Evolutionary conservation across 2,329 filamentous ascomycete genomes (phyloP).

Genomic region (Huntiella abstrusa): DNA sequence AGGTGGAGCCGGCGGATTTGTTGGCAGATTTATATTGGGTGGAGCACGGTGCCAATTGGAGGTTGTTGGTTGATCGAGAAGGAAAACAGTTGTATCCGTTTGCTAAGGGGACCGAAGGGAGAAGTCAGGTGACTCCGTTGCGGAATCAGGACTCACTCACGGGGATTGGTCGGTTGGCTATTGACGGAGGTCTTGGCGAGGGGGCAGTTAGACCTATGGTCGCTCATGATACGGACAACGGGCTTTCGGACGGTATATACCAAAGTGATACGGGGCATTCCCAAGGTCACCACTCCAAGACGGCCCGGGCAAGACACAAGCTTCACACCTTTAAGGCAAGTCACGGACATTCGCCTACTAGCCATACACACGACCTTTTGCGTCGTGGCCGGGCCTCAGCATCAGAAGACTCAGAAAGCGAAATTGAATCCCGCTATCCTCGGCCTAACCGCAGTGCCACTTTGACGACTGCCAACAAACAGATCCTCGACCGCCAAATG

Average conservation of each 20-base stretch:
- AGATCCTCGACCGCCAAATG: slow-evolving; percentile 43
- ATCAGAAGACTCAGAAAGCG: slow-evolving; percentile 40
- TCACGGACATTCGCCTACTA: slow-evolving; percentile 32
- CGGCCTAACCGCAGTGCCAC: slow-evolving; percentile 26
- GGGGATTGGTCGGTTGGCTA: neutral
- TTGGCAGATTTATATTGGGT: slow-evolving; percentile 84
- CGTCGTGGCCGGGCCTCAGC: slow-evolving; percentile 30
- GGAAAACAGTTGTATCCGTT: slow-evolving; percentile 50
- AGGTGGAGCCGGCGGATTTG: slow-evolving; percentile 63
- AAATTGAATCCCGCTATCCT: slow-evolving; percentile 25
- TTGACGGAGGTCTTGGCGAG: neutral
- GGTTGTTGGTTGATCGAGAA: slow-evolving; percentile 59
- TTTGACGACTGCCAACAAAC: slow-evolving; percentile 27
- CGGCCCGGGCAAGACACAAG: slow-evolving; percentile 7
- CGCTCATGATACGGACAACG: slow-evolving; percentile 15
- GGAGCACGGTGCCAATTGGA: slow-evolving; percentile 64
- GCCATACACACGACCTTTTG: slow-evolving; percentile 32
- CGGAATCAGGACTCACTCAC: neutral
- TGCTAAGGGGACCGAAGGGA: neutral
- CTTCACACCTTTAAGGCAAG: slow-evolving; percentile 10
- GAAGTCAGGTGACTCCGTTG: neutral
- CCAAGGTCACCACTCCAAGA: slow-evolving; percentile 5
- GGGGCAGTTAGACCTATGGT: slow-evolving; percentile 5
- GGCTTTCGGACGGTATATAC: slow-evolving; percentile 14
- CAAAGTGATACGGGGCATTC: too few species aligned